Evolutionary conservation across 2,329 filamentous ascomycete genomes (phyloP).

Genomic region (Reticulascus tulasneorum): DNA sequence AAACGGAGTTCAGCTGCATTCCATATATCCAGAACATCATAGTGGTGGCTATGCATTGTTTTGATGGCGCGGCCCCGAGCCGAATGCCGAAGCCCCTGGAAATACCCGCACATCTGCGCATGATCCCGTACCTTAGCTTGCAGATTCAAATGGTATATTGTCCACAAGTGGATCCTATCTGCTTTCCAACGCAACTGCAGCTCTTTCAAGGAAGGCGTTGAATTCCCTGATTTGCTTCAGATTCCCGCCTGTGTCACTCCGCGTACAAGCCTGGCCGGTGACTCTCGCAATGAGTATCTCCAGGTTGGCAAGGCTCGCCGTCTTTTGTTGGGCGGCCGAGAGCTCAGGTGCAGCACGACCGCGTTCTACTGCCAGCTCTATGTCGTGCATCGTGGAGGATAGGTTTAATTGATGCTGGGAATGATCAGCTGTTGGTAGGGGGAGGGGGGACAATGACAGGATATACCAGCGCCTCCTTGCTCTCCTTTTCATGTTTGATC

Average conservation of each 20-base stretch:
- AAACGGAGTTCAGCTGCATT: too few relatives aligned
- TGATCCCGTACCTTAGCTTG: too few relatives aligned
- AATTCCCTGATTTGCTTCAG: conserved; percentile 57
- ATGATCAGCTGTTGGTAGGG: conserved; percentile 4
- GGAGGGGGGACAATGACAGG: background rate
- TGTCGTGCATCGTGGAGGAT: conserved; percentile 57
- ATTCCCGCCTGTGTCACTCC: conserved; percentile 45
- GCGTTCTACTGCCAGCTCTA: conserved; percentile 54
- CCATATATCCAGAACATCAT: too few relatives aligned
- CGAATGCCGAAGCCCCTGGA: conserved; percentile 8
- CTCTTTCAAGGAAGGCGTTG: conserved; percentile 60
- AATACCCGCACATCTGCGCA: too few relatives aligned
- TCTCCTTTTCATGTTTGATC: conserved; percentile 53
- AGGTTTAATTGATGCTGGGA: conserved; percentile 44
- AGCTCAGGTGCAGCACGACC: conserved; percentile 46
- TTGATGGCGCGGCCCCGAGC: too few relatives aligned
- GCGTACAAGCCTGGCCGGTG: conserved; percentile 48
- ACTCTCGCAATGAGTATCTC: conserved; percentile 55
- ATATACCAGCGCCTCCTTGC: conserved; percentile 47
- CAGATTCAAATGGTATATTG: too few relatives aligned
- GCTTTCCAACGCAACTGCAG: conserved; percentile 51
- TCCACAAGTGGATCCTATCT: conserved; percentile 6
- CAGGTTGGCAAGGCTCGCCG: conserved; percentile 50
- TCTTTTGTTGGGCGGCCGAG: conserved; percentile 40
- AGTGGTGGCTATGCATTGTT: too few relatives aligned